phyloP scores from a whole-genome alignment of 495 filamentous ascomycete genomes.

The Bryoglossum gracile region DNA sequence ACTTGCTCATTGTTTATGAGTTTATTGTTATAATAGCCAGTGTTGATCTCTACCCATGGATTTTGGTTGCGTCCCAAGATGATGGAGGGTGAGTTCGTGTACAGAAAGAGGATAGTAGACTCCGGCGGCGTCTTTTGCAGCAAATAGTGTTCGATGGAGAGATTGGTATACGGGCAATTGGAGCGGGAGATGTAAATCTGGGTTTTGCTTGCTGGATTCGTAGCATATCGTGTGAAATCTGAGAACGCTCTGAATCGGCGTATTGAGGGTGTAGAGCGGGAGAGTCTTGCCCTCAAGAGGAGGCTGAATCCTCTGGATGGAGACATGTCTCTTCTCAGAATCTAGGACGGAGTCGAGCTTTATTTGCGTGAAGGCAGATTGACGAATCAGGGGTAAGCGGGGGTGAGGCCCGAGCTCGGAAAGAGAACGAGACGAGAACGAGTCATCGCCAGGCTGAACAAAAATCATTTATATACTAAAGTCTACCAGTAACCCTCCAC shows the following conservation, averaged over 20 bases:
- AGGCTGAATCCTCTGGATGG: slow-evolving; percentile 20
- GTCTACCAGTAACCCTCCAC: too few species aligned
- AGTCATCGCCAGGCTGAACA: too few species aligned
- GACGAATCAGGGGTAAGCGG: too few species aligned
- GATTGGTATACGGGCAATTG: slow-evolving; percentile 78
- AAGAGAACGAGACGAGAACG: too few species aligned
- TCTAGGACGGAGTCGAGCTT: too few species aligned
- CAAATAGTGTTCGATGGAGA: slow-evolving; percentile 91
- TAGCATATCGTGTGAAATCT: slow-evolving; percentile 9
- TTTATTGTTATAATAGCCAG: slow-evolving; percentile 33
- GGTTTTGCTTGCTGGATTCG: slow-evolving; percentile 26
- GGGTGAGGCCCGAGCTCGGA: too few species aligned
- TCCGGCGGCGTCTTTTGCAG: slow-evolving; percentile 61
- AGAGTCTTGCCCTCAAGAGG: neutral
- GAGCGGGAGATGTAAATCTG: slow-evolving; percentile 72
- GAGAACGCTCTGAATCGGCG: slow-evolving; percentile 4
- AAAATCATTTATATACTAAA: too few species aligned
- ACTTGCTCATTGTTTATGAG: slow-evolving; percentile 27
- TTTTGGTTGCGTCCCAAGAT: slow-evolving; percentile 96
- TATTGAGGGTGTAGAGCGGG: neutral
- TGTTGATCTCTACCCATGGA: slow-evolving; percentile 87
- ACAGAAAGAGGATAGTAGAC: slow-evolving; percentile 77
- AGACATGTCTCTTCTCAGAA: slow-evolving; percentile 11
- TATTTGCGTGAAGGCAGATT: too few species aligned
- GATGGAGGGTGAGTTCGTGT: slow-evolving; percentile 76